Evolutionary conservation across 768 basidiomycete species (phyloP), one percentile per base, ranked within the genome.

Genomic region (Lactarius psammicola): DNA sequence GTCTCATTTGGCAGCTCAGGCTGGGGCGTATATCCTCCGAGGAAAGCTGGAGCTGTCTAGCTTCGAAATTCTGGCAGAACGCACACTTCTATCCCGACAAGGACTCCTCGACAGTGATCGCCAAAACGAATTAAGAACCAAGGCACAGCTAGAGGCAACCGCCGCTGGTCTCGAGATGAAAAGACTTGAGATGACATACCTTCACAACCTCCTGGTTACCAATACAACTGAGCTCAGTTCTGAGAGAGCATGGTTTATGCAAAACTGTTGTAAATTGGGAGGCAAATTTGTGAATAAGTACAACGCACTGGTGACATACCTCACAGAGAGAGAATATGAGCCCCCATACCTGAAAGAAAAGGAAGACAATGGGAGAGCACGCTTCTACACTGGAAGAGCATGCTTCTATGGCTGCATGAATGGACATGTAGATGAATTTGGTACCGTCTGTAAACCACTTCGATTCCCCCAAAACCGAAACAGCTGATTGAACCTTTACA

Each of bases 381-480:
- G n/a, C n/a, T n/a, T n/a, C n/a, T n/a, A n/a, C n/a, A n/a, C n/a
- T n/a, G n/a, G n/a, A n/a, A n/a, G n/a, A n/a, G n/a, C n/a, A n/a
- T n/a, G n/a, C 57, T 75, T 74, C 65, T 76, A 74, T 66, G 75
- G 71, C 28, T 76, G 76, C 61, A 69, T 71, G 60, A 87, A 87
- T 56, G 87, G 87, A 0, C 87, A 88, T 68, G 87, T 88, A 36
- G 74, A 72, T 0, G 84, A 87, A n/a, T n/a, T n/a, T 72, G 31
- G 31, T 7, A 3, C 31, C 72, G 84, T 87, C 63, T 31, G 77
- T 69, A 31, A 5, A 40, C 15, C 26, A 20, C 40, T 7, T 51
- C 23, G 4, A 17, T 42, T 26, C 36, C 10, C n/a, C 8, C 17
- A 13, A 17, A n/a, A 63, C n/a, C 34, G 63, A 67, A 64, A 53